A percentile compares a stretch with the other conserved stretches of the same genome.
phyloP scores from a whole-genome alignment of 2,329 filamentous ascomycete species.

The Stagonosporopsis rhizophila region DNA sequence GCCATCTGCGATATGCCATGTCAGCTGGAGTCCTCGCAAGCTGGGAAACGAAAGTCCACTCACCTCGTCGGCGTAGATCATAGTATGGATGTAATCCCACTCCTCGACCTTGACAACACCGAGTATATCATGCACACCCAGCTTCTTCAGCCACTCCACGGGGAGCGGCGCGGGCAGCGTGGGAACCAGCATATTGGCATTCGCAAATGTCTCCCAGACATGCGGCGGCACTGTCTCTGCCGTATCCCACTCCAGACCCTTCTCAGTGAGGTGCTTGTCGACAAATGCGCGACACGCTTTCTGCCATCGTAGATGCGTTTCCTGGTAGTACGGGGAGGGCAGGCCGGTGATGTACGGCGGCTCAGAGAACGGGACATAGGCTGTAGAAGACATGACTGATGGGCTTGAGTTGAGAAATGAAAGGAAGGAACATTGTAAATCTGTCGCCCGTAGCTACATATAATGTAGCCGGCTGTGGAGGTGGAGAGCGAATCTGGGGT shows the following conservation, averaged over 20 bases:
- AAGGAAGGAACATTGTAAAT: background rate
- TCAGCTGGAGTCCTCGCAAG: constrained; percentile 4
- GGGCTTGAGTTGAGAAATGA: background rate
- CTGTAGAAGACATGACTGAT: constrained; percentile 38
- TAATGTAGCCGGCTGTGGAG: constrained; percentile 10
- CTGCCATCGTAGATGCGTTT: constrained; percentile 71
- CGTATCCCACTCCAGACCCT: constrained; percentile 74
- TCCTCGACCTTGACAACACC: constrained; percentile 74
- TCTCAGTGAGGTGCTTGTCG: constrained; percentile 65
- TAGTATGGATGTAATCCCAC: constrained; percentile 73
- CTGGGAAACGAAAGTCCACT: background rate
- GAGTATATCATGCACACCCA: constrained; percentile 71
- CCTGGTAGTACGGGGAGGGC: constrained; percentile 74
- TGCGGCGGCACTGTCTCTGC: constrained; percentile 68
- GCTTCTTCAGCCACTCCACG: constrained; percentile 68
- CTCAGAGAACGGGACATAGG: constrained; percentile 71
- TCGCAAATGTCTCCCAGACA: constrained; percentile 70
- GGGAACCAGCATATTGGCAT: constrained; percentile 73
- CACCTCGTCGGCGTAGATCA: constrained; percentile 74
- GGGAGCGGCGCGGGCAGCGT: constrained; percentile 73
- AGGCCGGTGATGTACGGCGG: constrained; percentile 74
- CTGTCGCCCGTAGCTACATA: background rate
- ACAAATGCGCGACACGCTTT: constrained; percentile 72
- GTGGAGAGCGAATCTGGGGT: constrained; percentile 14
- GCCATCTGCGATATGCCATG: constrained; percentile 58